These are phyloP conservation scores for Coprinopsis cinerea DNA, from an alignment of 768 basidiomycete genomes.

Conservation along the genomic window DNA sequence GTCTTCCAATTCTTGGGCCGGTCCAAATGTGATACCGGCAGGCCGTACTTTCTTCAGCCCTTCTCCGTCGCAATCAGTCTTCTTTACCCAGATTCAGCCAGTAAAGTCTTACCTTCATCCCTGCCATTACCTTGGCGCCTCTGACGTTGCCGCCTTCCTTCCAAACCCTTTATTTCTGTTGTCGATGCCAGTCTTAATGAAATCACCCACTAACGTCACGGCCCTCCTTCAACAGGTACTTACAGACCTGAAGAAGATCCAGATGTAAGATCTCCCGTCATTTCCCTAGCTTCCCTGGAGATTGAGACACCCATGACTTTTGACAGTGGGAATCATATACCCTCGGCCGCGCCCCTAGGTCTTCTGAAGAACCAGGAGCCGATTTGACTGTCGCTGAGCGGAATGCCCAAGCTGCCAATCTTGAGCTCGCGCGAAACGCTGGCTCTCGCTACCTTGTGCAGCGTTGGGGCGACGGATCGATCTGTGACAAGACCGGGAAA, in stretches of 20 bases:
- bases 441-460: conserved; percentile 91
- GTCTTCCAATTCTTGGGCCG: conserved; percentile 1
- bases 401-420: conserved; percentile 56
- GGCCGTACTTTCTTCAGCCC: conserved; percentile 6
- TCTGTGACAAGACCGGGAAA: conserved; percentile 88
- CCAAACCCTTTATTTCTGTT: conserved; percentile 1
- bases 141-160: conserved; percentile 9
- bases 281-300: conserved; percentile 18
- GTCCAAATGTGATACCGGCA: conserved; percentile 3
- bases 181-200: conserved; percentile 8
- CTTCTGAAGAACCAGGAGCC: conserved; percentile 50
- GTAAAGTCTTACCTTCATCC: conserved; percentile 17
- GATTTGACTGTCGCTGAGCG: conserved; percentile 64
- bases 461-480: conserved; percentile 84
- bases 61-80: conserved; percentile 9
- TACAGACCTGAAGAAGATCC: conserved; percentile 83
- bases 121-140: conserved; percentile 18
- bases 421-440: conserved; percentile 70
- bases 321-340: conserved; percentile 72
- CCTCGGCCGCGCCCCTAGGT: conserved; percentile 58
- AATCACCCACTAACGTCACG: conserved; percentile 16
- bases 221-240: conserved; percentile 40
- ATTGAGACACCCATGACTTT: conserved; percentile 18
- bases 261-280: conserved; percentile 45
- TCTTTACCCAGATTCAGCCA: conserved; percentile 9